Conservation (phyloP, 495 filamentous ascomycete species). For the Daldinia grandis region DNA sequence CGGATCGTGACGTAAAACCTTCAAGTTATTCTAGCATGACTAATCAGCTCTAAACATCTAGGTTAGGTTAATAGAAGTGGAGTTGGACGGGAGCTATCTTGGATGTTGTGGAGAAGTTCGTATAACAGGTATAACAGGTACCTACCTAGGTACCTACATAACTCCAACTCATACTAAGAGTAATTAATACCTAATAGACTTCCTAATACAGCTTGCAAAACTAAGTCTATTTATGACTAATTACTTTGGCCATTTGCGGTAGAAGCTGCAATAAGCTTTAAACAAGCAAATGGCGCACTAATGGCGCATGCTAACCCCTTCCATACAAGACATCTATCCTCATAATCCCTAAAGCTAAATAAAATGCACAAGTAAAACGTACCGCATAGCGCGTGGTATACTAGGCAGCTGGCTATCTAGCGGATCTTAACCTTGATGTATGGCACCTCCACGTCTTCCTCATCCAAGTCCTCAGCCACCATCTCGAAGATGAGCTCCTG, state of each 20-base stretch:
- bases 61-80: background rate
- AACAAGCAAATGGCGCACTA: slow-evolving; percentile 3
- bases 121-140: too few species aligned
- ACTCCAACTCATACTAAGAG: background rate
- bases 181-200: too few species aligned
- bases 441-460: slow-evolving; percentile 96
- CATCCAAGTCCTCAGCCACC: slow-evolving; percentile 86
- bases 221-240: slow-evolving; percentile 27
- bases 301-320: slow-evolving; percentile 17
- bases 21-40: background rate
- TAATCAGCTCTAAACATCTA: slow-evolving; percentile 8
- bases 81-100: background rate
- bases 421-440: slow-evolving; percentile 87
- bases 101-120: background rate
- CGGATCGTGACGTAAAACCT: slow-evolving; percentile 39
- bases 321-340: slow-evolving; percentile 28
- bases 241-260: slow-evolving; percentile 12
- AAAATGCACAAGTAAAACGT: slow-evolving; percentile 9
- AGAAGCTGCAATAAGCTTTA: slow-evolving; percentile 8
- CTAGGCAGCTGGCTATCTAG: slow-evolving; percentile 28
- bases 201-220: too few species aligned
- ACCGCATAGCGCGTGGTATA: background rate
- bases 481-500: slow-evolving; percentile 97
- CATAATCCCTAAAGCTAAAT: slow-evolving; percentile 13
- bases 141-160: too few species aligned